These are phyloP conservation scores for Entonaema liquescens DNA, from an alignment of 495 filamentous ascomycete genomes.

Conservation along the genomic window DNA sequence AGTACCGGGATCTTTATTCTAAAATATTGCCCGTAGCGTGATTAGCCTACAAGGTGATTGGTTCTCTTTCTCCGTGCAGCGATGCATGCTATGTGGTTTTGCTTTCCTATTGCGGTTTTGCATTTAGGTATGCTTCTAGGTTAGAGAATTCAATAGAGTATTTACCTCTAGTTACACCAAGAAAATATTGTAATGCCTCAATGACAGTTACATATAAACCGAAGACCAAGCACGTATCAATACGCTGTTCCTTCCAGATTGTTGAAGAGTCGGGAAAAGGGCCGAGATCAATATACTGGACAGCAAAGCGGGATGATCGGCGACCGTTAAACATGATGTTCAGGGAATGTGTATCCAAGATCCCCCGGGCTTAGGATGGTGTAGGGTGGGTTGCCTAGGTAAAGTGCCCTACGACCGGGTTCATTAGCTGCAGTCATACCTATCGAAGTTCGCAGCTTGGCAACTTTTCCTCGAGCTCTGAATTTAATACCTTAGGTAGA, in stretches of 20 bases:
- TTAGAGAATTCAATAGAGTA: too few species aligned
- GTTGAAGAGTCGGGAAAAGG: background rate
- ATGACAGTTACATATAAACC: too few species aligned
- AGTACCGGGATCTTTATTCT: constrained; percentile 25
- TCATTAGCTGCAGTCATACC: background rate
- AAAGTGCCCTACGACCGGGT: background rate
- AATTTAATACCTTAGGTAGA: background rate
- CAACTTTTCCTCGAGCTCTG: background rate
- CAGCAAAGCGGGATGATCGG: background rate
- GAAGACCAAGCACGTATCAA: too few species aligned
- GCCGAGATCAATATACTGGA: background rate
- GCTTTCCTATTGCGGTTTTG: constrained; percentile 4
- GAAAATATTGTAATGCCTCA: too few species aligned
- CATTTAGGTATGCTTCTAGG: background rate
- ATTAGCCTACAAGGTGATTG: constrained; percentile 16
- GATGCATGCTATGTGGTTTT: constrained; percentile 22
- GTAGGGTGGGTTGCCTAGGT: background rate
- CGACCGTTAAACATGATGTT: background rate
- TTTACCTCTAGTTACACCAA: too few species aligned
- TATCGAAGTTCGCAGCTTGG: background rate
- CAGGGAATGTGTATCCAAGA: background rate
- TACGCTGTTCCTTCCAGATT: background rate
- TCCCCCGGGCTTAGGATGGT: background rate
- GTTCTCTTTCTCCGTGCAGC: background rate
- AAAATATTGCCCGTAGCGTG: constrained; percentile 27